A percentile compares a stretch with the other conserved stretches of the same genome.
Conservation (phyloP, 2,329 filamentous ascomycete genomes). For the Salinomyces thailandicus region DNA sequence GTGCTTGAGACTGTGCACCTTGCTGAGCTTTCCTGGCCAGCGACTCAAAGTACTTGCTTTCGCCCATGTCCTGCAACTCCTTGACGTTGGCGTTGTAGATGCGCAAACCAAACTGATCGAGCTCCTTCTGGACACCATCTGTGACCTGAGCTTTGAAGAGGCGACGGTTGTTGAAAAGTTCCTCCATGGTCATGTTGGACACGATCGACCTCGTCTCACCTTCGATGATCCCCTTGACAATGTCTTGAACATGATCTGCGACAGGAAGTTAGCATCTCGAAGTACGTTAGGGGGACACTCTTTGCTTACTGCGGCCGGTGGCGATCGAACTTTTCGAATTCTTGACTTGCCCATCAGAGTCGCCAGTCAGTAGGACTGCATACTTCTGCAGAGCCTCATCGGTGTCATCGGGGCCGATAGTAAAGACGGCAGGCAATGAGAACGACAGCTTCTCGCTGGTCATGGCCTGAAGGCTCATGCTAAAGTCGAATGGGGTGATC, state of each 20-base stretch:
- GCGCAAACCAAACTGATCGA: conserved; percentile 64
- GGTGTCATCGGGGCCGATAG: conserved; percentile 69
- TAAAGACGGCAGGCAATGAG: conserved; percentile 72
- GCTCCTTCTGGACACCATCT: conserved; percentile 61
- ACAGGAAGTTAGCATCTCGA: no score
- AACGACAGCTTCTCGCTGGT: conserved; percentile 82
- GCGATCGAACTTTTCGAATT: conserved; percentile 28
- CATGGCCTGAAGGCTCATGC: conserved; percentile 76
- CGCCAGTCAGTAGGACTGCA: conserved; percentile 63
- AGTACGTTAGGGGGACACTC: no score
- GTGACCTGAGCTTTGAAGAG: conserved; percentile 40
- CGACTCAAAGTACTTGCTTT: conserved; percentile 73
- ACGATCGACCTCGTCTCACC: conserved; percentile 77
- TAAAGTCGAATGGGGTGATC: conserved; percentile 61
- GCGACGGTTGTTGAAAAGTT: conserved; percentile 61
- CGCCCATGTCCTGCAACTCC: conserved; percentile 72
- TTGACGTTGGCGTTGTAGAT: conserved; percentile 69
- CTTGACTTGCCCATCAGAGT: conserved; percentile 38
- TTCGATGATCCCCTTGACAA: conserved; percentile 83
- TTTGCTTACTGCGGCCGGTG: conserved; percentile 40
- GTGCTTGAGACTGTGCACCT: conserved; percentile 71
- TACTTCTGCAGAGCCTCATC: conserved; percentile 65
- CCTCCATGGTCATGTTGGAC: conserved; percentile 85
- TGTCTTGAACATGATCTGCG: conserved; percentile 71
- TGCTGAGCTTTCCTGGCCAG: conserved; percentile 77